Percentiles rank a stretch among this genome's conserved stretches.
Evolutionary conservation across 1,284 basidiomycete species (phyloP).

Genomic region (Lignosus rhinocerotis): DNA sequence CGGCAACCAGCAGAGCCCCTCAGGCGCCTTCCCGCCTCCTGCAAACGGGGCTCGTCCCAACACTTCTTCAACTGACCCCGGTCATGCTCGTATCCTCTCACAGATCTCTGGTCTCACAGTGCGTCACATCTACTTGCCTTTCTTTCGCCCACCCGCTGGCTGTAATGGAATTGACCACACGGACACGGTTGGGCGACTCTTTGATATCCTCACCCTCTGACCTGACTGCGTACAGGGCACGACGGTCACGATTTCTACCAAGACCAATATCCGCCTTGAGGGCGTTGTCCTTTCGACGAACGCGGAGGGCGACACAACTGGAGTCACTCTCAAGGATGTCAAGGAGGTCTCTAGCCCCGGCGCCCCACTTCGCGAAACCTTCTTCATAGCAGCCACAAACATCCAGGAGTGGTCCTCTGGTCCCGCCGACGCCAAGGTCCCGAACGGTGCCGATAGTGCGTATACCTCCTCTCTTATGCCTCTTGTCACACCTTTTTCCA

Average conservation of each 20-base stretch:
- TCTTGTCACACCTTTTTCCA: constrained; percentile 4
- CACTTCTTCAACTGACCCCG: constrained; percentile 35
- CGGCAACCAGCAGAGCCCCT: constrained; percentile 36
- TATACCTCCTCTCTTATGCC: constrained; percentile 15
- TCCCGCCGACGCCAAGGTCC: constrained; percentile 64
- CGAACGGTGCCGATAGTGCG: constrained; percentile 66
- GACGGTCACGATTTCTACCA: constrained; percentile 69
- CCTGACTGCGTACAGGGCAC: constrained; percentile 51
- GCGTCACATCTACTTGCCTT: constrained; percentile 32
- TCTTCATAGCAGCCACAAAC: constrained; percentile 69
- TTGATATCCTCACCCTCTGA: constrained; percentile 7
- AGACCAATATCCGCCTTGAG: constrained; percentile 67
- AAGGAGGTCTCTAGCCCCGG: constrained; percentile 65
- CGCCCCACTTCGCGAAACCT: constrained; percentile 63
- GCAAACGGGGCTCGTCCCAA: constrained; percentile 45
- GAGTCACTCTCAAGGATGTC: constrained; percentile 74
- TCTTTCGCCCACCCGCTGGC: neutral
- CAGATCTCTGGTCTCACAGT: constrained; percentile 66
- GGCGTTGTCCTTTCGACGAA: constrained; percentile 65
- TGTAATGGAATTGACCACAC: constrained; percentile 5
- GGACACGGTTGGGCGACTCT: constrained; percentile 11
- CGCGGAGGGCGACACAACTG: constrained; percentile 64
- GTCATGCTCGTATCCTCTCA: constrained; percentile 59
- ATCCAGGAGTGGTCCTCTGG: constrained; percentile 73
- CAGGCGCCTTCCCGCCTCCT: constrained; percentile 52